Base-by-base conservation (phyloP, 257 asterid genomes). In the Solanum pennellii region DNA sequence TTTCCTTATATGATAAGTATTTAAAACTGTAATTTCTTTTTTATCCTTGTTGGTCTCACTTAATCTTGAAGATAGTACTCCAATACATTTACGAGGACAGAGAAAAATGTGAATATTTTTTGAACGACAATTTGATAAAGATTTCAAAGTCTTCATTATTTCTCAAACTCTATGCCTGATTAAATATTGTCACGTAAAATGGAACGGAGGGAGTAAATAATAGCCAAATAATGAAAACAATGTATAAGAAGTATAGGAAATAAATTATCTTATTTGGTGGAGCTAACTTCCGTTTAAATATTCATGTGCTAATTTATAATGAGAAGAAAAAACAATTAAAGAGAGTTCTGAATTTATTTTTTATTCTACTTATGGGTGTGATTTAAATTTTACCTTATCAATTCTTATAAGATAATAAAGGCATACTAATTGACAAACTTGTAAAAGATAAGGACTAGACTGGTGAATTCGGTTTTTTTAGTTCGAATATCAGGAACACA, bases 101-200 rank as follows among this genome's bases (percentile, higher is more conserved):
- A 1, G 0, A 1, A 37, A 37, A 37, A 37, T 37, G 7, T n/a
- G n/a, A n/a, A n/a, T n/a, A n/a, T n/a, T n/a, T n/a, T n/a, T n/a
- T n/a, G n/a, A n/a, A n/a, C n/a, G 39, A 1, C 39, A 37, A 6
- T 37, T 37, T 37, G 39, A 1, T 37, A 37, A 37, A 37, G 0
- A 37, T 37, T 37, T 37, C 0, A 37, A 37, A 37, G 0, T 37
- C 0, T 37, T 37, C 33, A 37, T 37, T 37, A 5, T 37, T 37
- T 37, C 0, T 5, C 1, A 37, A 37, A 37, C 39, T 37, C 7
- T 37, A 0, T 37, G 1, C 0, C 7, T 2, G 7, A 1, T 37
- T 0, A 37, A 37, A 37, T 37, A 37, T 37, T 37, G 39, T 0
- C 0, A 37, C 39, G 6, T 37, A 37, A 37, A 37, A 37, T 37